Base-by-base conservation (phyloP, 345 rosid species). In the Lepidium didymum region DNA sequence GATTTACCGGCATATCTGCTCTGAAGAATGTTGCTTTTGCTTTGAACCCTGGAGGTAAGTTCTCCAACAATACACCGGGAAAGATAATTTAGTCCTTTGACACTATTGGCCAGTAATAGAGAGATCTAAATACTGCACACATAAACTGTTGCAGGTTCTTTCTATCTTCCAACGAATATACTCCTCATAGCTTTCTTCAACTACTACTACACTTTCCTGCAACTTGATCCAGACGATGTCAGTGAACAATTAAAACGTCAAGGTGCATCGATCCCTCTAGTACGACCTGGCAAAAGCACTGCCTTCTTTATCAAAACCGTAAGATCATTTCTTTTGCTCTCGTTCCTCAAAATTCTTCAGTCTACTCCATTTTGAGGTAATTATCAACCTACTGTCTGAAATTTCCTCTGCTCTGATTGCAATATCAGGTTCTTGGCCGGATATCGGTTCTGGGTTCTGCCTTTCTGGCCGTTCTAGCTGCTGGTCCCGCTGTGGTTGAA, bases 191-290 rank as follows among this genome's bases (percentile, higher is more conserved):
- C 97, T 70, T 94, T 94, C 87, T 94, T 94, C 85, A 94, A 91
- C 85, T 91, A 94, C 80, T 94, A 89, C 81, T 90, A 94, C 80
- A 89, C 99, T 46, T 94, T 94, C 82, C 85, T 94, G 36, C 99
- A 94, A 83, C 78, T 91, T 83, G 99, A 87, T 75, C 99, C 96
- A 36, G 97, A 94, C 66, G 96, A 94, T 78, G 93, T 94, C 55
- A 94, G 99, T n/a, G 97, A 94, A 74, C 99, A 94, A 68, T 59
- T 94, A 77, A 94, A 94, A 76, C 87, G 97, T 29, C 99, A 94
- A 82, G 96, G 99, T 62, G 99, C 93, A 5, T 94, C 96, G 1
- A 91, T 94, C 67, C 99, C 97, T 29, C 81, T 87, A 29, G 99
- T 94, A 73, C 85, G 93, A 16, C 97, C 93, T 10, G 97, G 99